Percentiles rank a stretch among this genome's conserved stretches.
phyloP scores from a whole-genome alignment of 805 yeast species.

The Monosporozyma yasuniensis region DNA sequence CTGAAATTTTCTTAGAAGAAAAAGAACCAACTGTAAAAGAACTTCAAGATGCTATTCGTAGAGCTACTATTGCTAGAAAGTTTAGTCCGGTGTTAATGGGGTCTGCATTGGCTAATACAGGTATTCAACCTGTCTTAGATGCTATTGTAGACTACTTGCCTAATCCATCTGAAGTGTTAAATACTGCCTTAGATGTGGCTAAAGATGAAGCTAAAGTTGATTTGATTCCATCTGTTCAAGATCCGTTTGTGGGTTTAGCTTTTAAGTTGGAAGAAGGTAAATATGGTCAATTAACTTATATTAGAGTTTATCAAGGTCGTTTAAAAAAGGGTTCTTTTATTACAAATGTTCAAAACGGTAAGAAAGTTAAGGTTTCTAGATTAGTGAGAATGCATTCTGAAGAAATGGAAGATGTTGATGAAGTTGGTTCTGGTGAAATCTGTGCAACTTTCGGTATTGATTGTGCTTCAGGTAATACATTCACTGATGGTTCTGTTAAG shows the following conservation, averaged over 20 bases:
- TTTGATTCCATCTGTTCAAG: conserved; percentile 58
- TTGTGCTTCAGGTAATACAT: conserved; percentile 97
- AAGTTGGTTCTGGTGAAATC: conserved; percentile 95
- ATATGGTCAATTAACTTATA: conserved; percentile 93
- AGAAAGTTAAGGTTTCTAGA: conserved; percentile 85
- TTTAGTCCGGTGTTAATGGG: conserved; percentile 99
- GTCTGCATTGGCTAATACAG: conserved; percentile 93
- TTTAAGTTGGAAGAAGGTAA: conserved; percentile 97
- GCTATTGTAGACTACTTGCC: conserved; percentile 95
- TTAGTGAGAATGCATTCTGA: conserved; percentile 97
- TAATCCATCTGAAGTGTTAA: conserved; percentile 85
- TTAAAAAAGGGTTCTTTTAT: conserved; percentile 85
- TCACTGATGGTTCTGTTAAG: conserved; percentile 71
- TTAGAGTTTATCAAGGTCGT: conserved; percentile 94
- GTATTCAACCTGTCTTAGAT: conserved; percentile 90
- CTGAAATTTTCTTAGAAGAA: conserved; percentile 87
- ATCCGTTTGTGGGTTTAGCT: conserved; percentile 94
- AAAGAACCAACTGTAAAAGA: conserved; percentile 77
- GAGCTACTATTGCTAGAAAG: conserved; percentile 88
- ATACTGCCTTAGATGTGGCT: conserved; percentile 75
- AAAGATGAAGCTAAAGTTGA: conserved; percentile 59
- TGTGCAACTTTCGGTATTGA: conserved; percentile 99
- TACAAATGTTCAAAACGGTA: conserved; percentile 83
- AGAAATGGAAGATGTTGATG: conserved; percentile 97
- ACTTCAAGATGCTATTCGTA: conserved; percentile 81